Evolutionary conservation across 129 eudicot species (phyloP), one percentile per base, ranked within the genome.

Genomic region (Chrysanthemum lavandulifolium): DNA sequence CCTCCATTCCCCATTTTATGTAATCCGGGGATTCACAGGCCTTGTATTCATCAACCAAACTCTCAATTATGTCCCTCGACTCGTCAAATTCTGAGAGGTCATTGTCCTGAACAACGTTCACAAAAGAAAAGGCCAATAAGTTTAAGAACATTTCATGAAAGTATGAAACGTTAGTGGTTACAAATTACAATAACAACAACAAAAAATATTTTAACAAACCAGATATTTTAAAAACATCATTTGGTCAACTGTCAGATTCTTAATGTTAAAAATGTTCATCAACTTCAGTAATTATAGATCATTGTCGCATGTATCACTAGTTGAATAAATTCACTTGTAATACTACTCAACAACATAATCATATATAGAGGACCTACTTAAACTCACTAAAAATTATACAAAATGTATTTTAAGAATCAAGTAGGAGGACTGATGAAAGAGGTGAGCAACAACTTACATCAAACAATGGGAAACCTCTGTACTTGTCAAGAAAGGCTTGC

Each of bases 1-100:
- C 98, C 99, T 94, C 99, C 93, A 90, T 83, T 69, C 99, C 99
- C 97, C 97, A 94, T 86, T 94, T 90, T 79, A 90, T 89, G 84
- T 93, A 94, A 83, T 90, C 97, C 33, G 97, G 93, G 64, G 98
- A 94, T 74, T 94, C 97, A 79, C 98, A 94, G 18, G 97, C 98
- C 87, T 90, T 90, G 72, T 94, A 94, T 80, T 94, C 98, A 77
- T 94, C 98, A 59, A 94, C 98, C 85, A 90, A 86, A 74, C 96
- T 87, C 82, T 94, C 97, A n/a, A 94, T 94, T 69, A 94, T 82
- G 66, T 94, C 98, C 77, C 97, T 87, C 5, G 98, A 86, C 85
- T 92, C 96, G 31, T 90, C 98, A 68, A 94, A 90, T 73, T 94
- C 98, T 0, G 98, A 86, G 67, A 94, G 96, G 83, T 90, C 99